phyloP scores from a whole-genome alignment of 2,329 filamentous ascomycete genomes.

The Calonectria montana region DNA sequence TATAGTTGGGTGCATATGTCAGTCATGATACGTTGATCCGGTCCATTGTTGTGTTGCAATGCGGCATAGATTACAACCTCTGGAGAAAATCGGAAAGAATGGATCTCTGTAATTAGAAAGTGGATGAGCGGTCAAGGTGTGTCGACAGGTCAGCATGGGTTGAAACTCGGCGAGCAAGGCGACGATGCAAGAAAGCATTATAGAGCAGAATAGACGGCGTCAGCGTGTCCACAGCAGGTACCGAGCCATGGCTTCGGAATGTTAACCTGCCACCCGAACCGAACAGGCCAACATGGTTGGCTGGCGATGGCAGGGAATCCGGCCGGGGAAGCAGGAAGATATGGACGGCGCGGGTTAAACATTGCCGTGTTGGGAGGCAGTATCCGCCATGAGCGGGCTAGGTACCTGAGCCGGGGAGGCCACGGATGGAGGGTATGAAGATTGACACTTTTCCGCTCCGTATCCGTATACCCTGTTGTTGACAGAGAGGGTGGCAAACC shows the following conservation, averaged over 20 bases:
- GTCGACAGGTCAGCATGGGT: constrained; percentile 15
- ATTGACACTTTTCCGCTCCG: not conserved
- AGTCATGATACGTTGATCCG: not conserved
- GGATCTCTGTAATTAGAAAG: constrained; percentile 2
- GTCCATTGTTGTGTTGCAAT: not conserved
- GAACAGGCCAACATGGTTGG: constrained; percentile 29
- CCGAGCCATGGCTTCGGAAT: constrained; percentile 42
- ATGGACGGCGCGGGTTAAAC: constrained; percentile 15
- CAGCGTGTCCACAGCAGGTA: constrained; percentile 25
- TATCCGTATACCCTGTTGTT: not conserved
- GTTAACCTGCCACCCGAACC: constrained; percentile 33
- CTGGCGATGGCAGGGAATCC: constrained; percentile 15
- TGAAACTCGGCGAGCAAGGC: constrained; percentile 29
- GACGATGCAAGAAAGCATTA: constrained; percentile 29
- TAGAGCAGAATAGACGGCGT: constrained; percentile 9
- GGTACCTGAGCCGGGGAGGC: constrained; percentile 7
- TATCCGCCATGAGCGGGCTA: constrained; percentile 18
- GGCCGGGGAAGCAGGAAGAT: constrained; percentile 36
- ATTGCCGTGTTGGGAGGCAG: constrained; percentile 19
- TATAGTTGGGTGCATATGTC: not conserved
- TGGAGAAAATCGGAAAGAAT: not conserved
- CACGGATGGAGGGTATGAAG: not conserved
- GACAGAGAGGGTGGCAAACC: not conserved
- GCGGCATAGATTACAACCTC: not conserved
- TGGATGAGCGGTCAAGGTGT: constrained; percentile 16